Percentiles rank a stretch among this genome's conserved stretches.
phyloP scores from a whole-genome alignment of 23 red algal genomes.

The Chondrus crispus region DNA sequence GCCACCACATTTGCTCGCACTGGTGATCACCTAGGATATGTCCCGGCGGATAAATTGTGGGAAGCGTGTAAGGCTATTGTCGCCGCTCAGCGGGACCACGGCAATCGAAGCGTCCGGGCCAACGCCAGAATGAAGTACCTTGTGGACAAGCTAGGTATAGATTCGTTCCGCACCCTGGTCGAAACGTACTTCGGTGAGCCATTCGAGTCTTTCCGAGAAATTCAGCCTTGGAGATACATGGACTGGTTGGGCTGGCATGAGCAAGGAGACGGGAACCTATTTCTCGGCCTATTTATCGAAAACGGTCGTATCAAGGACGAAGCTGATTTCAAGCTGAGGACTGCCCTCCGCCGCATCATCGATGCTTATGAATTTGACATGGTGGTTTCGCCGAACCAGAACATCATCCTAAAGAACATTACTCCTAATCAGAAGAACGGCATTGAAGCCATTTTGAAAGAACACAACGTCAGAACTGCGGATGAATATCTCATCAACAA shows the following conservation, averaged over 20 bases:
- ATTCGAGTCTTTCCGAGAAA: constrained; percentile 60
- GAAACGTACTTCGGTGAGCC: constrained; percentile 86
- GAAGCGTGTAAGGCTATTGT: constrained; percentile 94
- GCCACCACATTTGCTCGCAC: constrained; percentile 90
- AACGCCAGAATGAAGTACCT: constrained; percentile 98
- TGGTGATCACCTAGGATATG: constrained; percentile 93
- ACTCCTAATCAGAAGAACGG: constrained; percentile 62
- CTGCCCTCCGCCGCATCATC: constrained; percentile 75
- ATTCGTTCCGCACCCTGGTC: constrained; percentile 86
- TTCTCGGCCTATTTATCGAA: constrained; percentile 89
- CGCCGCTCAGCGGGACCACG: constrained; percentile 94
- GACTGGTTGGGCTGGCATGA: constrained; percentile 99
- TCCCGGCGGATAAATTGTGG: constrained; percentile 74
- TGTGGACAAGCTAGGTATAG: constrained; percentile 89
- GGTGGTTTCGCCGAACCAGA: constrained; percentile 92
- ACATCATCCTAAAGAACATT: constrained; percentile 93
- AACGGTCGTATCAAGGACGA: constrained; percentile 97
- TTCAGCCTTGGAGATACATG: constrained; percentile 89
- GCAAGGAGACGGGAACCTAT: constrained; percentile 87
- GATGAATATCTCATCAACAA: constrained; percentile 59
- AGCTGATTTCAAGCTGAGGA: constrained; percentile 64
- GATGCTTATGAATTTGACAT: constrained; percentile 74
- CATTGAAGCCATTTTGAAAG: constrained; percentile 75
- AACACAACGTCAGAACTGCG: constrained; percentile 65
- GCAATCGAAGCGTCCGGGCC: constrained; percentile 86